Evolutionary conservation across 106 monocot genomes (phyloP).

Genomic region (Amphibolis antarctica): DNA sequence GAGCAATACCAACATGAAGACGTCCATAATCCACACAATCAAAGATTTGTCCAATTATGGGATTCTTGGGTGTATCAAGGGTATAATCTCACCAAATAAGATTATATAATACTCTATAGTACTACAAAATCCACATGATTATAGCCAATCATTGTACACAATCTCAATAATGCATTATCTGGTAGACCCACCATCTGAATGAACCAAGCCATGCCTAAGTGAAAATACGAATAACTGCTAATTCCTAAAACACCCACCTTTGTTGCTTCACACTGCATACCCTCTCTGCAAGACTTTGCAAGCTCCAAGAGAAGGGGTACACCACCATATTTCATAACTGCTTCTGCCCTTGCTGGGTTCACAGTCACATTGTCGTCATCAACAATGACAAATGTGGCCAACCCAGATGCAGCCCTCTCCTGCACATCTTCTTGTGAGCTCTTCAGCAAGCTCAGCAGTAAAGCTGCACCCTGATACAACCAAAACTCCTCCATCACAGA

Average conservation of each 20-base stretch:
- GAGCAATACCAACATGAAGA: too few relatives aligned
- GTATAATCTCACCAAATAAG: too few relatives aligned
- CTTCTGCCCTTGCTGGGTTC: constrained; percentile 70
- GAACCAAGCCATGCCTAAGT: too few relatives aligned
- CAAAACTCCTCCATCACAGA: constrained; percentile 61
- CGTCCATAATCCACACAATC: too few relatives aligned
- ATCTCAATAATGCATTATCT: too few relatives aligned
- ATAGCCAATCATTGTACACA: too few relatives aligned
- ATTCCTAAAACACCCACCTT: constrained; percentile 35
- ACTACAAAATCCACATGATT: too few relatives aligned
- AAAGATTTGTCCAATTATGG: too few relatives aligned
- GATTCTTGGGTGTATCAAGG: too few relatives aligned
- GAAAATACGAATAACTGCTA: background rate
- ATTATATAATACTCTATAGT: too few relatives aligned
- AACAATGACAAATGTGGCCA: constrained; percentile 89
- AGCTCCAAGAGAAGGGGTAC: constrained; percentile 72
- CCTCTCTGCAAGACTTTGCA: constrained; percentile 68
- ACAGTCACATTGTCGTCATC: constrained; percentile 87
- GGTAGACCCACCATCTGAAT: too few relatives aligned
- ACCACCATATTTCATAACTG: constrained; percentile 77
- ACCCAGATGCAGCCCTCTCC: constrained; percentile 74
- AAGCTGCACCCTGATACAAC: constrained; percentile 59
- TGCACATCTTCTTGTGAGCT: constrained; percentile 88
- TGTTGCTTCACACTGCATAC: constrained; percentile 85
- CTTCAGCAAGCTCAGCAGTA: constrained; percentile 53